Evolutionary conservation across 352 stramenopile genomes (phyloP).

Genomic region (Globisporangium acanthophoron): DNA sequence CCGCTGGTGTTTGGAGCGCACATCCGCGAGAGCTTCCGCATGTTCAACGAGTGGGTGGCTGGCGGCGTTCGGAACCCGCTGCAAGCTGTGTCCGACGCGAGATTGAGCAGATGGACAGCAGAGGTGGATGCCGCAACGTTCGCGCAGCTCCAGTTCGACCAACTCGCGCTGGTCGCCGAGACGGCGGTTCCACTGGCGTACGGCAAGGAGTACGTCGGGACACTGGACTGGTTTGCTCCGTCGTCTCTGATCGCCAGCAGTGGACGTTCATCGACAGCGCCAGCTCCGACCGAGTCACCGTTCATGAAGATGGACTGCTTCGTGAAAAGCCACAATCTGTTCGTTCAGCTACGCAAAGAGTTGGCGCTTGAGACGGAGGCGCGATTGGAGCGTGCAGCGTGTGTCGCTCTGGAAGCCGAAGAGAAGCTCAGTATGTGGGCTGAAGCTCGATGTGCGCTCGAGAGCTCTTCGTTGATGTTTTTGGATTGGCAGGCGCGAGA

Average conservation of each 20-base stretch:
- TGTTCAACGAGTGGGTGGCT: slow-evolving; percentile 52
- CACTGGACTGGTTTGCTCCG: slow-evolving; percentile 22
- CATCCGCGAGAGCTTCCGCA: slow-evolving; percentile 41
- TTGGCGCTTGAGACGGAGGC: slow-evolving; percentile 22
- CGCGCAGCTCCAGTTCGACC: slow-evolving; percentile 47
- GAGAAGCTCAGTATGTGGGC: slow-evolving; percentile 18
- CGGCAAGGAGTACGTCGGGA: slow-evolving; percentile 26
- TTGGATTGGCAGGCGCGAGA: background rate
- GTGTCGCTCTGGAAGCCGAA: slow-evolving; percentile 19
- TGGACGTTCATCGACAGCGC: background rate
- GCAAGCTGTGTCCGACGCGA: slow-evolving; percentile 12
- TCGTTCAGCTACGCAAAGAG: slow-evolving; percentile 29
- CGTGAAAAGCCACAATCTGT: slow-evolving; percentile 29
- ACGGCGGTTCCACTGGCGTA: slow-evolving; percentile 19
- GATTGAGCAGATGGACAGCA: slow-evolving; percentile 23
- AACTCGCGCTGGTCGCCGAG: slow-evolving; percentile 37
- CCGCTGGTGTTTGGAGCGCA: slow-evolving; percentile 34
- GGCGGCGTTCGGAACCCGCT: slow-evolving; percentile 44
- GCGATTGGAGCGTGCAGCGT: slow-evolving; percentile 17
- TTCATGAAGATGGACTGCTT: slow-evolving; percentile 40
- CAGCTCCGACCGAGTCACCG: slow-evolving; percentile 1
- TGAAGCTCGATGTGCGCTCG: slow-evolving; percentile 14
- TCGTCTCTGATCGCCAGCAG: background rate
- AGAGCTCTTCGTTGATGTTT: background rate
- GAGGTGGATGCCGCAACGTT: slow-evolving; percentile 33